Base-by-base conservation (phyloP, 1,284 basidiomycete species). In the Apiotrichum sp. region DNA sequence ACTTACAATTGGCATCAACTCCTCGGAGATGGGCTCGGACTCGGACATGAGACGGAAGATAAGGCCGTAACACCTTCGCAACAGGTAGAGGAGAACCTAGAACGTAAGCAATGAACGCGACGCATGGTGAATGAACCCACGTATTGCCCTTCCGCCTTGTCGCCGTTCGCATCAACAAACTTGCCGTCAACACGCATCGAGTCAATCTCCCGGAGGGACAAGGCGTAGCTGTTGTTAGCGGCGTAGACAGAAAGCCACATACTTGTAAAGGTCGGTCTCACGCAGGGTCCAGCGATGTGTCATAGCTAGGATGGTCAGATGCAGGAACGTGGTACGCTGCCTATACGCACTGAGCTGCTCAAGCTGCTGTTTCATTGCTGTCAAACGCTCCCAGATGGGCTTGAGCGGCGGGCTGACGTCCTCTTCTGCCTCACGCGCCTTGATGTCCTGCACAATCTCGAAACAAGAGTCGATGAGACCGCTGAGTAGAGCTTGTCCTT, bases 1-100 rank as follows among this genome's bases (percentile, higher is more conserved):
- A 77, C 86, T 64, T 76, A 95, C 95, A 57, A 97, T 84, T 6
- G 93, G 93, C 87, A 96, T 96, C 35, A 98, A 79, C 74, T 98
- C 93, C 73, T 97, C 93, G 0, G 92, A 96, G n/a, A 99, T 93
- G 0, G 96, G 96, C 77, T 98, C 95, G 55, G 89, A 93, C n/a
- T 93, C 93, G 31, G 93, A 93, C 62, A 99, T 84, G 50, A 98
- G 77, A 33, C 88, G 84, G 77, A 97, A 98, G 66, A 97, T 93
- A 53, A 98, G 82, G 62, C 95, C 95, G 74, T 98, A 96, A 79
- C 95, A 98, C 72, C 95, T 83, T 64, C 95, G 81, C 53, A 98
- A 80, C 35, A 98, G 82, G 75, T 96, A 98, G 44, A 98, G 80
- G 50, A 98, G 78, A 8, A 93, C 90, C 92, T 95, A 65, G 3